Base-by-base conservation (phyloP, 139 green algal species). In the Haematococcus sp. region DNA sequence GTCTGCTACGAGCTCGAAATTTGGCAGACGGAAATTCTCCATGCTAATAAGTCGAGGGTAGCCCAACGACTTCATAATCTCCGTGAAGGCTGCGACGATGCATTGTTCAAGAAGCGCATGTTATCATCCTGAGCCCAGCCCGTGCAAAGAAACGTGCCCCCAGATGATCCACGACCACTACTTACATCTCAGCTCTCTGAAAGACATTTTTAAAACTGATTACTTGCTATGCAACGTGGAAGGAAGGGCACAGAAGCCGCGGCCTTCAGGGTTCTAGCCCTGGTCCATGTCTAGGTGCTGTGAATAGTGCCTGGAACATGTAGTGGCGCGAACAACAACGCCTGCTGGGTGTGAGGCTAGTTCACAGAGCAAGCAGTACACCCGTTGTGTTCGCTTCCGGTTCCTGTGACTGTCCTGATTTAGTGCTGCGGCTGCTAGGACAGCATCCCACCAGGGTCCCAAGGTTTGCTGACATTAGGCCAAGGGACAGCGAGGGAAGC, bases 1-100 rank as follows among this genome's bases (percentile, higher is more conserved):
- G 55, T 96, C 92, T 5, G 91, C 87, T 4, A 95, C 91, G 4
- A 95, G 87, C 83, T 95, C 89, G 55, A 97, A 97, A 71, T 95
- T 93, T 2, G 87, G 87, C 0, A 71, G 72, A 2, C 87, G 66
- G 56, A 96, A 96, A 55, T 90, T 94, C 59, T 94, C 88, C 78
- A 94, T 84, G 52, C 79, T 89, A 40, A 96, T 90, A 2, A 91
- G 60, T 0, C 89, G 73, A 5, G 87, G 87, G 71, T 92, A 96
- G 0, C 90, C 90, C 63, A 96, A 46, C 3, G 79, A 74, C 66
- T 83, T 81, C 91, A 96, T 94, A 2, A 83, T 78, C 78, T 96
- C 90, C 20, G 75, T 87, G 58, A 92, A 93, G 11, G 81, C 90
- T 95, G 81, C 81, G 59, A 61, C 40, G 11, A 49, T 7, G 7